Base-by-base conservation (phyloP, 2,329 filamentous ascomycete species). In the Grosmannia penicillata region DNA sequence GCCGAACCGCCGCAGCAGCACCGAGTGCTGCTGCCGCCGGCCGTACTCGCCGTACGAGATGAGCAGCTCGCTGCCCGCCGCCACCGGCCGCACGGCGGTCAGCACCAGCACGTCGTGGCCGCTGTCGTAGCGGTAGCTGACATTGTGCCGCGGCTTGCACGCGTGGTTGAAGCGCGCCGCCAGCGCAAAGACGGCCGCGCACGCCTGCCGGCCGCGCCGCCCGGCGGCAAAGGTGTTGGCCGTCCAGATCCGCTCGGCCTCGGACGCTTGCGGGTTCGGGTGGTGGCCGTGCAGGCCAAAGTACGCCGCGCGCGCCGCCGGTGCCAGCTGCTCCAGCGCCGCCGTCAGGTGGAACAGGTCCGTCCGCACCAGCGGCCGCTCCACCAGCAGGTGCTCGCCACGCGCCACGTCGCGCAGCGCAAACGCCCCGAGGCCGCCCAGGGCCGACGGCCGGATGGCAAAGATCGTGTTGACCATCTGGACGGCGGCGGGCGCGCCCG, bases 91-190 rank as follows among this genome's bases (percentile, higher is more conserved):
- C 14, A 38, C 17, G 3, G 65, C 55, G 2, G 51, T 54, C 42
- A 75, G 56, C 1, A 57, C 51, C 25, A 77, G 59, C 4, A 54
- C 49, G 7, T 53, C 44, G 1, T 45, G 40, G 0, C 39, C 29
- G 0, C 36, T 6, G 36, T 68, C 57, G 45, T 61, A 71, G 1
- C 33, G 45, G 47, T 67, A 75, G 2, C 53, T 45, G 21, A 72
- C 49, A 31, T 63, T 70, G 38, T 59, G 50, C 4, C 46, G 50
- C 0, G 60, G 56, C 2, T 46, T 42, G 47, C 72, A 77, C 0
- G 70, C 63, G 48, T 77, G 72, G 48, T 77, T 77, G 53, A 77
- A 75, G 3, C 71, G 60, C 0, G 70, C 65, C 0, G 64, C 67
- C 6, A 69, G 55, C n/a, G 23, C n/a, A 11, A 47, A 47, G 4